These are phyloP conservation scores for Phytomonas serpens DNA, from an alignment of 208 protist genomes.

Conservation along the genomic window DNA sequence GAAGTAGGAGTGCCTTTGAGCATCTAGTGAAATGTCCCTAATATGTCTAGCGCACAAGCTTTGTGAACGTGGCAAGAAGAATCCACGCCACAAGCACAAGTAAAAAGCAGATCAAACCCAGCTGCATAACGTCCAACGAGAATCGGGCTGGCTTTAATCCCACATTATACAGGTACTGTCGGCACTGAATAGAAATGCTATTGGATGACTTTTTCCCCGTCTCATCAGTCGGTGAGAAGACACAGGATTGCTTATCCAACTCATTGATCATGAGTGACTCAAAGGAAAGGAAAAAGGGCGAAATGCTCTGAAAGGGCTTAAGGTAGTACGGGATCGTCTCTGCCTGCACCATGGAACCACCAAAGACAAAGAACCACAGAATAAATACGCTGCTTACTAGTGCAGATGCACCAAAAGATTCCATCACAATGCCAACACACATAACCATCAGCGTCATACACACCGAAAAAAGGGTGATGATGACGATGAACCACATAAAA, in stretches of 20 bases:
- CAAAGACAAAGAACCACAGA: conserved; percentile 91
- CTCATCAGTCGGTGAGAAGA: conserved; percentile 75
- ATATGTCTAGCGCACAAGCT: conserved; percentile 38
- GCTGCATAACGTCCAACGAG: conserved; percentile 66
- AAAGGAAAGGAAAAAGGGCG: conserved; percentile 88
- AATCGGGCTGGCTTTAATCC: conserved; percentile 66
- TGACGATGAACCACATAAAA: conserved; percentile 84
- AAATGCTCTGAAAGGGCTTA: conserved; percentile 53
- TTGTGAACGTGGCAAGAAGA: conserved; percentile 53
- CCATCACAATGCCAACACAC: conserved; percentile 73
- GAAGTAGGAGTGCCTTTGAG: background rate
- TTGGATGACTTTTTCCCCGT: conserved; percentile 48
- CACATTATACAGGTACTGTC: conserved; percentile 83
- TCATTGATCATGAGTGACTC: conserved; percentile 91
- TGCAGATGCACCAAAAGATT: conserved; percentile 70
- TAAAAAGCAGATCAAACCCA: conserved; percentile 50
- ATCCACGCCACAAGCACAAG: conserved; percentile 51
- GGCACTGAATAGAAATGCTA: conserved; percentile 73
- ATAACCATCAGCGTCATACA: conserved; percentile 72
- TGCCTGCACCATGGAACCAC: conserved; percentile 79
- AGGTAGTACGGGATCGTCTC: conserved; percentile 69
- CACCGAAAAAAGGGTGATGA: conserved; percentile 81
- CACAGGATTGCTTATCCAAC: conserved; percentile 72
- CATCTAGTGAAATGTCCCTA: background rate
- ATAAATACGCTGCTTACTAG: conserved; percentile 84